These are phyloP conservation scores for Eutypella sp. DNA, from an alignment of 2,329 filamentous ascomycete species.

Conservation along the genomic window DNA sequence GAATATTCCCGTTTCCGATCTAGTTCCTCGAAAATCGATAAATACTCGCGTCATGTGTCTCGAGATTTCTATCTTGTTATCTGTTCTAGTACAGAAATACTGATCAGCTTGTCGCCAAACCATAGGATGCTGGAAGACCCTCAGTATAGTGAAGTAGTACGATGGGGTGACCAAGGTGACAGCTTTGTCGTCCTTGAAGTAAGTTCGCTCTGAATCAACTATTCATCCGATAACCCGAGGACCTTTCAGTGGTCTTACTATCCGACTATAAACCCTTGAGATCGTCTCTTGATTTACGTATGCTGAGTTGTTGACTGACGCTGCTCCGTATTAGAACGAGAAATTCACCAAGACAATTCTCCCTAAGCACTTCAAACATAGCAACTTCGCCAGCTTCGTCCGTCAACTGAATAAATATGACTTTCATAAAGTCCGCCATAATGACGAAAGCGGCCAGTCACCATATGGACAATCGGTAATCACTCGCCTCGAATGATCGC, in stretches of 20 bases:
- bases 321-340: slow-evolving; percentile 70
- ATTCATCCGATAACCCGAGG: no score
- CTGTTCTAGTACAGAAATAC: slow-evolving; percentile 8
- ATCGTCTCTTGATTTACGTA: background rate
- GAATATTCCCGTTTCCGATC: slow-evolving; percentile 33
- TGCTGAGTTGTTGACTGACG: slow-evolving; percentile 16
- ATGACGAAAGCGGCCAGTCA: slow-evolving; percentile 77
- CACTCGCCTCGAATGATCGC: slow-evolving; percentile 18
- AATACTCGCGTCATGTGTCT: no score
- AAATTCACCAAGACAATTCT: slow-evolving; percentile 81
- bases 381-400: slow-evolving; percentile 76
- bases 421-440: slow-evolving; percentile 86
- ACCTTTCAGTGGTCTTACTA: no score
- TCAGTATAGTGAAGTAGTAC: slow-evolving; percentile 83
- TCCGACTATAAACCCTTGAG: no score
- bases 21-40: slow-evolving; percentile 5
- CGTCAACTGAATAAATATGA: slow-evolving; percentile 76
- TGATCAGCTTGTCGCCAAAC: slow-evolving; percentile 27
- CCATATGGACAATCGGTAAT: slow-evolving; percentile 74
- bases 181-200: slow-evolving; percentile 98
- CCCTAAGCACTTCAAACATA: slow-evolving; percentile 81
- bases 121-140: slow-evolving; percentile 92
- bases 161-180: slow-evolving; percentile 92
- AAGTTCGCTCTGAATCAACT: no score
- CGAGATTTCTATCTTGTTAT: no score